phyloP scores from a whole-genome alignment of 164 flowering plant species.

The Dillenia turbinata region DNA sequence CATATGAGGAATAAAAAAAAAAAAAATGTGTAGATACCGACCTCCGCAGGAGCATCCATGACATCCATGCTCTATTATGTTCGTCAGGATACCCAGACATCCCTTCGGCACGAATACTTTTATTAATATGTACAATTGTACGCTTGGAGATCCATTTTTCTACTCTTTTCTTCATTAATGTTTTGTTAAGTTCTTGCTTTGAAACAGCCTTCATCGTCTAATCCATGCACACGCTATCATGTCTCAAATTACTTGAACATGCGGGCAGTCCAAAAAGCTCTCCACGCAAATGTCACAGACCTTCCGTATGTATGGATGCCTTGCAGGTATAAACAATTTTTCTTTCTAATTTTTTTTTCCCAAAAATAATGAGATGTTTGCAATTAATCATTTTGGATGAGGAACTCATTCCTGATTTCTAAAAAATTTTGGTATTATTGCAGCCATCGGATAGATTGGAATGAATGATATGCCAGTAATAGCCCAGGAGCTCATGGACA shows the following conservation, averaged over 20 bases:
- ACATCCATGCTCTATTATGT: slow-evolving; percentile 47
- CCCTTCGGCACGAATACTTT: no score
- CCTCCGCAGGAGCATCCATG: slow-evolving; percentile 18
- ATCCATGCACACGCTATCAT: slow-evolving; percentile 31
- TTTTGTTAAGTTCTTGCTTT: no score
- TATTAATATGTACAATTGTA: no score
- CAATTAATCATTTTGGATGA: no score
- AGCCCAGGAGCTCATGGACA: slow-evolving; percentile 21
- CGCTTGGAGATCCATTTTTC: no score
- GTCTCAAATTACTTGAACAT: slow-evolving; percentile 23
- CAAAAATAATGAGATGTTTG: no score
- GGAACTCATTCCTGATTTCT: background rate
- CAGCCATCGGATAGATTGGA: no score
- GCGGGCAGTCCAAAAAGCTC: slow-evolving; percentile 28
- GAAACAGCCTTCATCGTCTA: slow-evolving; percentile 3
- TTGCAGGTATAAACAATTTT: slow-evolving; percentile 20
- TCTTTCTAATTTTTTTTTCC: no score
- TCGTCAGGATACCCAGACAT: no score
- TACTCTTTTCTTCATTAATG: no score
- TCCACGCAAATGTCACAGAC: slow-evolving; percentile 28
- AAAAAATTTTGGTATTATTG: background rate
- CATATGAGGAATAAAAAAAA: no score
- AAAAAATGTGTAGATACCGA: slow-evolving; percentile 11
- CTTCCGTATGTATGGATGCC: slow-evolving; percentile 15
- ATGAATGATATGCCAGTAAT: slow-evolving; percentile 27